Base-by-base conservation (phyloP, 2,329 filamentous ascomycete genomes). In the Emmonsiellopsis sp. region DNA sequence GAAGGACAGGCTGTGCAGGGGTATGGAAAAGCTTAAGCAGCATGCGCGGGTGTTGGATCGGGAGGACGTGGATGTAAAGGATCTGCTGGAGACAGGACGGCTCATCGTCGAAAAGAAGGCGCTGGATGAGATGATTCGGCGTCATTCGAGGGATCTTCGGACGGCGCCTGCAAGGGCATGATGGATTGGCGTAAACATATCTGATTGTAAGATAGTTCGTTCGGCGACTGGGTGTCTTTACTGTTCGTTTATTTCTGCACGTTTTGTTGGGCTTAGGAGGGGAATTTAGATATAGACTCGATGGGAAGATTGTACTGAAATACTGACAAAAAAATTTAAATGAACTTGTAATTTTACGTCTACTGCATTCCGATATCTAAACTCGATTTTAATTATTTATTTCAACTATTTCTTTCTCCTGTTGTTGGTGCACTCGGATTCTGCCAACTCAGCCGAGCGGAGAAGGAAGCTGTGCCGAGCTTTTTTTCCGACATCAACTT, bases 41-140 rank as follows among this genome's bases (percentile, higher is more conserved):
- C 80, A 90, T 57, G 89, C 87, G 16, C 80, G 83, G 53, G 85
- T 85, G 7, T 74, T 90, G 61, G 79, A 81, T 54, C 76, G 85
- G 55, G 75, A 79, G n/a, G 86, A 95, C 58, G 89, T 98, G 37
- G 93, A 97, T 71, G 89, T 98, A 58, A 98, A 97, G 80, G 88
- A 97, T 69, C 72, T 98, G 59, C 73, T 98, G 60, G 88, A 93
- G 75, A 84, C 85, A 52, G 87, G 87, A 52, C 83, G 90, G 64
- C 76, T 98, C 56, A 84, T 98, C 56, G 83, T 98, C 63, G 93
- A 98, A 79, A 82, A 86, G 68, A 73, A 76, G 42, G 92, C 92
- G 37, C 76, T 98, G 65, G 79, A 84, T 69, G 79, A 81, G 67
- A 82, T 97, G 67, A 79, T 96, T 63, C 72, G 77, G 66, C 73